phyloP scores from a whole-genome alignment of 345 rosid genomes.

The Lumnitzera littorea region DNA sequence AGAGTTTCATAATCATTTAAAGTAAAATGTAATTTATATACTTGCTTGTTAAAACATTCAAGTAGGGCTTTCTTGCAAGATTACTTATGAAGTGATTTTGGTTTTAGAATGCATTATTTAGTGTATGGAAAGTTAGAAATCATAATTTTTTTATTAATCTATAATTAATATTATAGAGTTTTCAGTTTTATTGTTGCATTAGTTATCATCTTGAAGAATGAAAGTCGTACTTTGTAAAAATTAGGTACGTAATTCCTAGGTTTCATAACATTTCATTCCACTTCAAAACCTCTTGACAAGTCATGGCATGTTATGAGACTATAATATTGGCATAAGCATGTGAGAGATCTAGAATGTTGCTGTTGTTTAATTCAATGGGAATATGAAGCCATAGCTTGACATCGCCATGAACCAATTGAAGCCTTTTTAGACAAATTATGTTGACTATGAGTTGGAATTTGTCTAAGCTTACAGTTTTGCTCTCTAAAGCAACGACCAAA shows the following conservation, averaged over 20 bases:
- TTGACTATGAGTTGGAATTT: constrained; percentile 2
- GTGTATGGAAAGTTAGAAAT: too few species aligned
- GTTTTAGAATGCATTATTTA: too few species aligned
- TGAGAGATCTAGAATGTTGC: not conserved
- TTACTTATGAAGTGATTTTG: not conserved
- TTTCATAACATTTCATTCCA: constrained; percentile 1
- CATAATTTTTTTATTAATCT: too few species aligned
- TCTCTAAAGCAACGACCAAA: not conserved
- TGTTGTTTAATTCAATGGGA: not conserved
- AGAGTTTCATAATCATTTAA: too few species aligned
- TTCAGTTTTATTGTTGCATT: too few species aligned
- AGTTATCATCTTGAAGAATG: not conserved
- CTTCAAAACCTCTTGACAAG: constrained; percentile 1
- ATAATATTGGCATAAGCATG: not conserved
- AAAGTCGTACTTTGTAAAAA: not conserved
- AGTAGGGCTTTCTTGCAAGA: too few species aligned
- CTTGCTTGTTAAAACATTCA: too few species aligned
- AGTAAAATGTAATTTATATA: too few species aligned
- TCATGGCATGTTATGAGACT: constrained; percentile 3
- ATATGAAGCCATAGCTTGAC: constrained; percentile 1
- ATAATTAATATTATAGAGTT: too few species aligned
- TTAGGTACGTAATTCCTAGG: not conserved
- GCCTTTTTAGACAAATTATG: not conserved
- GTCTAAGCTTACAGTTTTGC: not conserved
- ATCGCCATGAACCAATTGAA: constrained; percentile 3